Conservation (phyloP, 176 grass and related monocot species). For the Ampelocalamus luodianensis region DNA sequence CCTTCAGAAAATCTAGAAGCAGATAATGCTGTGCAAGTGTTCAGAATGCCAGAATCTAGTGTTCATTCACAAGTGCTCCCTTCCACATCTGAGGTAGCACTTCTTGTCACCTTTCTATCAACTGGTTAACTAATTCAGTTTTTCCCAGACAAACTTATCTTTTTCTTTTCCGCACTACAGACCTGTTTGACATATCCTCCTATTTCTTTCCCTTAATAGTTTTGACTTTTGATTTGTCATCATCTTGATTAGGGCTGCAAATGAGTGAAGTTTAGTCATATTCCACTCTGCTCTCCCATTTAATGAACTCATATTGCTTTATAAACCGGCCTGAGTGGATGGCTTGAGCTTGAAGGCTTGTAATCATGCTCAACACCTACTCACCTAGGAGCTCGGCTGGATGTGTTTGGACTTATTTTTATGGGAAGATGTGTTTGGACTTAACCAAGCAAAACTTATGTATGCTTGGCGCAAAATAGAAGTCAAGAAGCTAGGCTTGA, state of each 20-base stretch:
- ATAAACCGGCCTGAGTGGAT: background rate
- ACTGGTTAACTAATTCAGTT: background rate
- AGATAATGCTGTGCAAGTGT: conserved; percentile 60
- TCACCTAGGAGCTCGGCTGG: no score
- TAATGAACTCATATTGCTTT: background rate
- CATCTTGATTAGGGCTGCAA: conserved; percentile 8
- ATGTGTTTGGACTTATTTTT: background rate
- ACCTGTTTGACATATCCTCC: background rate
- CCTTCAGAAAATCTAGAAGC: conserved; percentile 52
- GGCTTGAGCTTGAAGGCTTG: background rate
- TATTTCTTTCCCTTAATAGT: background rate
- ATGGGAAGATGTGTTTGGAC: background rate
- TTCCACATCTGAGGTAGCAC: conserved; percentile 66
- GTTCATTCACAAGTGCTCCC: conserved; percentile 55
- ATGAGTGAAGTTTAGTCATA: background rate
- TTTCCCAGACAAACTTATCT: background rate
- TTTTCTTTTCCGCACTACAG: background rate
- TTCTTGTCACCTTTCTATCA: background rate
- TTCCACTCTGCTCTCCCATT: conserved; percentile 9
- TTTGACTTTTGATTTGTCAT: background rate
- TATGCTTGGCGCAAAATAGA: background rate
- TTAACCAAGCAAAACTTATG: background rate
- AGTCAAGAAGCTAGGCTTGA: background rate
- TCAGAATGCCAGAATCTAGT: conserved; percentile 61
- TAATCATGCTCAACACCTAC: background rate